These are phyloP conservation scores for Colletotrichum siamense DNA, from an alignment of 2,329 filamentous ascomycete genomes.

Conservation along the genomic window DNA sequence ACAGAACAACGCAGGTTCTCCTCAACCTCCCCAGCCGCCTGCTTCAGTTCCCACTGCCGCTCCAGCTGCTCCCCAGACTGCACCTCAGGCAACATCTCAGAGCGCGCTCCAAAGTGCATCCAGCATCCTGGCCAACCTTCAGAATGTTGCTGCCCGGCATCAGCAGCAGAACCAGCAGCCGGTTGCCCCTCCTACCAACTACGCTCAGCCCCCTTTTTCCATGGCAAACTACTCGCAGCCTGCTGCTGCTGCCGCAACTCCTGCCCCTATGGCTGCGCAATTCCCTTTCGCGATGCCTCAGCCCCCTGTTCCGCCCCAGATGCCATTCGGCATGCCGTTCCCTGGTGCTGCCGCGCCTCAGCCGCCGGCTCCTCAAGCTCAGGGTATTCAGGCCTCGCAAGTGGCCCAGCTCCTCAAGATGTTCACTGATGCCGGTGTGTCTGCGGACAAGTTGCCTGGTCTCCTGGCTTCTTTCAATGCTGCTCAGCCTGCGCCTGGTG, in stretches of 20 bases:
- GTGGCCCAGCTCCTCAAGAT: slow-evolving; percentile 79
- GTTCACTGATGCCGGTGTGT: slow-evolving; percentile 75
- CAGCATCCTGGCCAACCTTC: slow-evolving; percentile 5
- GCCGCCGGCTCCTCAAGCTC: slow-evolving; percentile 46
- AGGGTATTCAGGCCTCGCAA: slow-evolving; percentile 61
- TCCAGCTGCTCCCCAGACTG: slow-evolving; percentile 26
- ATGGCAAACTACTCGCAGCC: slow-evolving; percentile 51
- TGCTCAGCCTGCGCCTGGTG: slow-evolving; percentile 40
- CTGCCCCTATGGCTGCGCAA: slow-evolving; percentile 36
- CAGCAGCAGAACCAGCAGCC: background rate
- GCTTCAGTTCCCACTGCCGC: background rate
- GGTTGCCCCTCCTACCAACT: background rate
- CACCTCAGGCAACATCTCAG: slow-evolving; percentile 29
- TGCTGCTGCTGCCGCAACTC: slow-evolving; percentile 58
- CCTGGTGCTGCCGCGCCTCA: slow-evolving; percentile 37
- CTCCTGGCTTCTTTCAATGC: slow-evolving; percentile 59
- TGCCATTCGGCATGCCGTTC: slow-evolving; percentile 23
- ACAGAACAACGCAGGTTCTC: slow-evolving; percentile 64
- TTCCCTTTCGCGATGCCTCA: slow-evolving; percentile 36
- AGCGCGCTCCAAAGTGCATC: background rate
- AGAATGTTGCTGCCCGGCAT: background rate
- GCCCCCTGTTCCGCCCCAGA: slow-evolving; percentile 33
- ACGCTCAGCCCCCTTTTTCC: background rate
- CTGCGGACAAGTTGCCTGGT: slow-evolving; percentile 76
- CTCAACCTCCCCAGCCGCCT: slow-evolving; percentile 27